A percentile compares a stretch with the other conserved stretches of the same genome.
Conservation (phyloP, 768 basidiomycete species). For the Lactarius quietus region DNA sequence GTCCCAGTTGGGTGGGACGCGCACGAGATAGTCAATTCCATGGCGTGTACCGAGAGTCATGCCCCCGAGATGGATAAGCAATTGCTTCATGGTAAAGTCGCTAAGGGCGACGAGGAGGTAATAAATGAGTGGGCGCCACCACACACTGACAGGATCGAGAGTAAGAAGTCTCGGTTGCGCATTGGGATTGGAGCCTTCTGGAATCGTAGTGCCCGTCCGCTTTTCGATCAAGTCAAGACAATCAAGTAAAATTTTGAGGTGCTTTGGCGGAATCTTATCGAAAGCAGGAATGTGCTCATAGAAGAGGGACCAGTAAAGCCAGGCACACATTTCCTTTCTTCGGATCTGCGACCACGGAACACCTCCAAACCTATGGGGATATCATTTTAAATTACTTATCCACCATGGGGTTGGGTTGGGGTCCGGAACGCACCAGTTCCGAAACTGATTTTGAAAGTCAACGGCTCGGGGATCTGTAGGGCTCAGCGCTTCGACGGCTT, state of each 20-base stretch:
- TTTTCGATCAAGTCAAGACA: constrained; percentile 63
- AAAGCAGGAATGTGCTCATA: constrained; percentile 56
- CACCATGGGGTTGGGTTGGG: not conserved
- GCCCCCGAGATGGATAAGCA: constrained; percentile 42
- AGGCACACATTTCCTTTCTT: constrained; percentile 58
- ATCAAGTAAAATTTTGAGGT: constrained; percentile 51
- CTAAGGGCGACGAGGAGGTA: constrained; percentile 50
- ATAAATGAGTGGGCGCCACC: constrained; percentile 63
- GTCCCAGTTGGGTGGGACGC: constrained; percentile 66
- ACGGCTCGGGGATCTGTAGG: constrained; percentile 64
- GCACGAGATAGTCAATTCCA: constrained; percentile 78
- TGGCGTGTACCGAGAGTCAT: constrained; percentile 48
- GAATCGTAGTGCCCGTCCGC: constrained; percentile 62
- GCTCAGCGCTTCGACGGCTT: constrained; percentile 54
- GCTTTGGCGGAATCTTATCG: constrained; percentile 44
- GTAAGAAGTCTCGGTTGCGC: constrained; percentile 64
- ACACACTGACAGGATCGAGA: constrained; percentile 69
- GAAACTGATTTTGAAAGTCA: constrained; percentile 65
- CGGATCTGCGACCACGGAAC: constrained; percentile 71
- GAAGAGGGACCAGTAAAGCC: constrained; percentile 85
- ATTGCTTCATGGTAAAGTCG: constrained; percentile 47
- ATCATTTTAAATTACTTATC: not conserved
- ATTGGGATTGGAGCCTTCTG: constrained; percentile 53
- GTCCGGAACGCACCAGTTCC: constrained; percentile 44
- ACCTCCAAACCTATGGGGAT: constrained; percentile 60